phyloP scores from a whole-genome alignment of 192 early-diverging fungal species.

The Lunasporangiospora selenospora region DNA sequence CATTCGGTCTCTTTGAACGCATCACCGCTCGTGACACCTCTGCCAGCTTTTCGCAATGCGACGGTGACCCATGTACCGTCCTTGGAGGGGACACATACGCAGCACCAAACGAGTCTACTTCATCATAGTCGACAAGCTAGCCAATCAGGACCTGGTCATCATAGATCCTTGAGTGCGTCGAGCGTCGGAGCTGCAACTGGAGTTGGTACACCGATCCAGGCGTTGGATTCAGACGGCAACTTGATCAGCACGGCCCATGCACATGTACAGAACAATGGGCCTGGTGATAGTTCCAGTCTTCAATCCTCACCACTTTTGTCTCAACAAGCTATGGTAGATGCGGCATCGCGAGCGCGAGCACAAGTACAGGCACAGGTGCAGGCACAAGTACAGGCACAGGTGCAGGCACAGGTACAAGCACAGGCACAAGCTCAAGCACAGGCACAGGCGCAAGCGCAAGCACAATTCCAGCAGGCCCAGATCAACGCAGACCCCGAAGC shows the following conservation, averaged over 20 bases:
- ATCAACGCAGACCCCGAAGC: slow-evolving; percentile 18
- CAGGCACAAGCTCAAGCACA: too few relatives aligned
- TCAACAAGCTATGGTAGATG: slow-evolving; percentile 10
- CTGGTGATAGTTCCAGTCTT: slow-evolving; percentile 2
- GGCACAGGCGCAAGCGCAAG: slow-evolving; percentile 8
- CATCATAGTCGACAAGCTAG: slow-evolving; percentile 29
- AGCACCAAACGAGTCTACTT: slow-evolving; percentile 13
- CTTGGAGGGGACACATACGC: slow-evolving; percentile 8
- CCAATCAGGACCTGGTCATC: slow-evolving; percentile 13
- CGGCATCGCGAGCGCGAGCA: slow-evolving; percentile 6
- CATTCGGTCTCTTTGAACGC: background rate
- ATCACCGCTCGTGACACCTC: slow-evolving; percentile 23
- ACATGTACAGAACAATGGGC: background rate
- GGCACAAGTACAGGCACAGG: slow-evolving; percentile 11
- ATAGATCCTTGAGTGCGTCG: slow-evolving; percentile 12
- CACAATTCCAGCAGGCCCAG: too few relatives aligned
- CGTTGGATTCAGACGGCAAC: slow-evolving; percentile 1
- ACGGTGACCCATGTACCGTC: slow-evolving; percentile 5
- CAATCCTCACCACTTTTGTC: slow-evolving; percentile 16
- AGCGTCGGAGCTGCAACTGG: background rate
- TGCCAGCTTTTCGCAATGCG: slow-evolving; percentile 20
- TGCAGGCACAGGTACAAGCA: slow-evolving; percentile 9
- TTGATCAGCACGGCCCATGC: background rate
- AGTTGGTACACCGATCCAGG: background rate
- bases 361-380: slow-evolving; percentile 12